These are phyloP conservation scores for Zasmidium cellare DNA, from an alignment of 2,329 filamentous ascomycete genomes.

Conservation along the genomic window DNA sequence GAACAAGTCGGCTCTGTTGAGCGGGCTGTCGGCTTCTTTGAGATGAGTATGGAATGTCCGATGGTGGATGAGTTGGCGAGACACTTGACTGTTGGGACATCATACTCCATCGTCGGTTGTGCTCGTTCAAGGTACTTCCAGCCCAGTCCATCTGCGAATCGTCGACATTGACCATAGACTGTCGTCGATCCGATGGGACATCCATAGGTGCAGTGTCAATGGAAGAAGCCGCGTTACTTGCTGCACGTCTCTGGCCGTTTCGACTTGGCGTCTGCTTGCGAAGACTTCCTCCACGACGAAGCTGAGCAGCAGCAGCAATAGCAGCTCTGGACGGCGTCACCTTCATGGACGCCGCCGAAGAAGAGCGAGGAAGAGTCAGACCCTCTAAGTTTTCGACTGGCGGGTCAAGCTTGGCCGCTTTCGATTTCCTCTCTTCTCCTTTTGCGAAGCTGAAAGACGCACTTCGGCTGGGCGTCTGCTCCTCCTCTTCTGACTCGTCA, in stretches of 20 bases:
- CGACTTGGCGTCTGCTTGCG: conserved; percentile 25
- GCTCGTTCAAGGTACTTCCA: conserved; percentile 40
- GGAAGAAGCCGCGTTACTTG: conserved; percentile 16
- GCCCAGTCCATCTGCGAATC: conserved; percentile 18
- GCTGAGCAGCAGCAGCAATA: conserved; percentile 34
- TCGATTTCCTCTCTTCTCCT: conserved; percentile 29
- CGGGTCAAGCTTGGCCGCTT: conserved; percentile 35
- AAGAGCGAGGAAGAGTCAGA: conserved; percentile 33
- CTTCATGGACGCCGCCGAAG: conserved; percentile 32
- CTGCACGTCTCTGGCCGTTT: conserved; percentile 16
- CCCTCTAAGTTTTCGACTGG: conserved; percentile 37
- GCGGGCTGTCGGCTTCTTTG: conserved; percentile 31
- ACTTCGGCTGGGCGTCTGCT: conserved; percentile 27
- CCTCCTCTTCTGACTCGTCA: conserved; percentile 30
- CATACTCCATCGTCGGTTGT: conserved; percentile 49
- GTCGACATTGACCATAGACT: conserved; percentile 16
- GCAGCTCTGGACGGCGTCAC: conserved; percentile 37
- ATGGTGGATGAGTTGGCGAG: conserved; percentile 19
- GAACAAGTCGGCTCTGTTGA: conserved; percentile 37
- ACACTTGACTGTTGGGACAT: conserved; percentile 45
- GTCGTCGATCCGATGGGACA: conserved; percentile 18
- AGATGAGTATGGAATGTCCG: conserved; percentile 44
- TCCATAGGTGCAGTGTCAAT: conserved; percentile 35
- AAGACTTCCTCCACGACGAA: conserved; percentile 35
- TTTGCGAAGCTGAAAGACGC: conserved; percentile 33